These are phyloP conservation scores for Acaromyces ingoldii DNA, from an alignment of 1,284 basidiomycete species.

Conservation along the genomic window DNA sequence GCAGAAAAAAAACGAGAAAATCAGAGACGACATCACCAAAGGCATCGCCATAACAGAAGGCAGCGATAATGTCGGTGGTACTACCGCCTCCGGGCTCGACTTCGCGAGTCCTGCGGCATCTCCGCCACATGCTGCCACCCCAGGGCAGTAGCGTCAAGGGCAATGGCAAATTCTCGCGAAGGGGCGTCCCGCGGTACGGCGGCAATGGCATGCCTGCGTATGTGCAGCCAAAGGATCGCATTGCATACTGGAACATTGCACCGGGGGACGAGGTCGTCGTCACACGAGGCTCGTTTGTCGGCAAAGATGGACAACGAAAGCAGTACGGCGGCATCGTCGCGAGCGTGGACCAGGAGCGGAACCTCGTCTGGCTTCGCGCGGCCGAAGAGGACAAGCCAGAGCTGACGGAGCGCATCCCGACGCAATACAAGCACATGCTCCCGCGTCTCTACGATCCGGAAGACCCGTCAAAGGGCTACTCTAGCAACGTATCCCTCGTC, in stretches of 20 bases:
- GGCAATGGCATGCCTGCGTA: conserved; percentile 25
- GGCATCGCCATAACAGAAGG: too few species aligned
- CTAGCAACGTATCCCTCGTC: conserved; percentile 32
- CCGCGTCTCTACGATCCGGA: conserved; percentile 38
- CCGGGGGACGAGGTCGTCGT: conserved; percentile 51
- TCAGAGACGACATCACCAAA: too few species aligned
- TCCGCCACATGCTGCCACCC: background rate
- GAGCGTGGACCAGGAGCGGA: conserved; percentile 40
- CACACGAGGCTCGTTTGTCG: conserved; percentile 42
- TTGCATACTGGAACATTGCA: conserved; percentile 53
- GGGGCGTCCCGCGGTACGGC: background rate
- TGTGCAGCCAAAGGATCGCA: conserved; percentile 52
- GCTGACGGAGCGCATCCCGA: conserved; percentile 22
- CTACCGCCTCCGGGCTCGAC: background rate
- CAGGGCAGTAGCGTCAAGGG: background rate
- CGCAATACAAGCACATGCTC: conserved; percentile 33
- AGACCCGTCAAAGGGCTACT: conserved; percentile 35
- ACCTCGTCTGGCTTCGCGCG: conserved; percentile 43
- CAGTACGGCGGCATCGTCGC: conserved; percentile 44
- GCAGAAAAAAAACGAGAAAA: too few species aligned
- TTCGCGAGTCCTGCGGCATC: background rate
- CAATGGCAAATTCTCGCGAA: background rate
- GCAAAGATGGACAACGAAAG: too few species aligned
- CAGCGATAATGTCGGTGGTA: background rate
- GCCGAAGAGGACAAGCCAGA: conserved; percentile 33